Evolutionary conservation across 345 rosid genomes (phyloP), one percentile per base, ranked within the genome.

Genomic region (Pugionium dolabratum): DNA sequence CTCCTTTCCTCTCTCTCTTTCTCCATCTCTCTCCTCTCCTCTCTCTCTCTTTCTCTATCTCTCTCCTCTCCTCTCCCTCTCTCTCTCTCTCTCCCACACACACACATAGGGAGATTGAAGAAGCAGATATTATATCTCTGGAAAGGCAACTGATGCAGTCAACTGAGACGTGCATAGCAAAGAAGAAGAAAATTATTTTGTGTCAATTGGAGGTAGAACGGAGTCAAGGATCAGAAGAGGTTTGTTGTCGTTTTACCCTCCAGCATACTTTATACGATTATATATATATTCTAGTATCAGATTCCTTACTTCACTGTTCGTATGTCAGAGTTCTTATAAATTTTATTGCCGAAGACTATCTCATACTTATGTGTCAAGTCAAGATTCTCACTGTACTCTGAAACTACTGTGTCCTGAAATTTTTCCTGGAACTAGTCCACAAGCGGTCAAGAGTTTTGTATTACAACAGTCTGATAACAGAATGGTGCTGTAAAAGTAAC

Each of bases 131-230:
- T 78, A 83, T 79, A 80, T 87, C 88, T 3, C 76, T 85, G 79
- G 90, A 89, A 72, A 92, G 92, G 69, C 98, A 89, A 70, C 71
- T 89, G 67, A 82, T 89, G 89, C 96, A 92, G 56, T 89, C 96
- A 18, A 82, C 84, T 55, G 98, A 92, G 83, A 85, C 88, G 59
- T 92, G 93, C 71, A 78, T 86, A 43, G 66, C 80, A 25, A 92
- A 89, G 84, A 92, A 92, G 73, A 92, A 92, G 83, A 89, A 84
- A 79, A 89, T 87, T 46, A 81, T 89, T 65, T 83, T 92, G 76
- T 76, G 77, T 68, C 89, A 86, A 66, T 73, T 81, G 88, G 98
- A 89, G 81, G 85, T 92, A 79, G 93, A 87, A 40, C 89, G 91
- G 33, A 74, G 78, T 56, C 92, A 84, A 67, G 95, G 88, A 67